Evolutionary conservation across 164 flowering plant genomes (phyloP).

Genomic region (Stephania cephalantha): DNA sequence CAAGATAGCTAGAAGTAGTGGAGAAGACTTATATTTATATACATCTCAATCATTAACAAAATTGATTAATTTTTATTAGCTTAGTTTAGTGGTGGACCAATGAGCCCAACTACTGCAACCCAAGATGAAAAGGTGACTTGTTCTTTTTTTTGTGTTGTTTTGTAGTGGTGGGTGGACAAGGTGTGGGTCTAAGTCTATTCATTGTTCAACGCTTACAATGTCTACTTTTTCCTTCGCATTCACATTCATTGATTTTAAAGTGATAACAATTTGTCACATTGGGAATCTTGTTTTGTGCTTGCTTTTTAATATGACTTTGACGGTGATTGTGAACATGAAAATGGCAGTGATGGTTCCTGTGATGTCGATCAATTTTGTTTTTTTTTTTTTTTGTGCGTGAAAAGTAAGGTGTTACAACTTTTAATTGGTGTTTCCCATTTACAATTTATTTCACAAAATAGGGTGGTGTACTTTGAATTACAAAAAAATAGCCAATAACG

Average conservation of each 20-base stretch:
- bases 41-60: background rate
- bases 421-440: too few relatives aligned
- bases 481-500: too few relatives aligned
- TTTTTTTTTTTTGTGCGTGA: too few relatives aligned
- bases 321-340: background rate
- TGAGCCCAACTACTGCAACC: background rate
- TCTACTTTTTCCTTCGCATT: background rate
- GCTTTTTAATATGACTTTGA: background rate
- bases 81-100: background rate
- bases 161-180: background rate
- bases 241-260: background rate
- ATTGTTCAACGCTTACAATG: background rate
- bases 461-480: too few relatives aligned
- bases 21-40: background rate
- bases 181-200: background rate
- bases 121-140: background rate
- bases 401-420: too few relatives aligned
- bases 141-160: background rate
- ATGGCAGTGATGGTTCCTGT: too few relatives aligned
- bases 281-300: background rate
- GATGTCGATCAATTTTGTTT: too few relatives aligned
- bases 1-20: background rate
- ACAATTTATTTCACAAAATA: too few relatives aligned
- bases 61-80: background rate
- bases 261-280: background rate